Conservation (phyloP, 1,139 yeast species). For the Petasospora rhodanensis region DNA sequence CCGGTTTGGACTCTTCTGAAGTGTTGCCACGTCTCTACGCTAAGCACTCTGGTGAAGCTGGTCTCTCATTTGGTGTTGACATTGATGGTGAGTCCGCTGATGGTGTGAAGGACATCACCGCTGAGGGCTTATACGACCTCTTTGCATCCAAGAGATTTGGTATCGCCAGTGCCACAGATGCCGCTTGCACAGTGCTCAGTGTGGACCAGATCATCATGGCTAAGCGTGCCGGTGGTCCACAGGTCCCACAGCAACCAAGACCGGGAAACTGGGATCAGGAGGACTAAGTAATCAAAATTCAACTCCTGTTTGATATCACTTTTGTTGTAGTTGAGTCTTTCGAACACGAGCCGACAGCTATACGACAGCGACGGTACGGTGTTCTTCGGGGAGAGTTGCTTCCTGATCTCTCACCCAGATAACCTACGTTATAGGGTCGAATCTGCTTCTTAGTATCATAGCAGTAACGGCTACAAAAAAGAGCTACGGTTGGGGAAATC, state of each 20-base stretch:
- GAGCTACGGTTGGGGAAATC: too few relatives aligned
- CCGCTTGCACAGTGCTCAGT: conserved; percentile 84
- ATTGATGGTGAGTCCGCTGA: conserved; percentile 61
- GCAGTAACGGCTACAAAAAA: too few relatives aligned
- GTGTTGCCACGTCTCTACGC: conserved; percentile 84
- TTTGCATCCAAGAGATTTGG: conserved; percentile 81
- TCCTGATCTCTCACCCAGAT: too few relatives aligned
- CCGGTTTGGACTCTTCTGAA: conserved; percentile 89
- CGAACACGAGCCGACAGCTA: too few relatives aligned
- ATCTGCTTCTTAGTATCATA: too few relatives aligned
- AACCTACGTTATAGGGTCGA: too few relatives aligned
- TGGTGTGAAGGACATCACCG: conserved; percentile 68
- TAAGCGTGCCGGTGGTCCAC: conserved; percentile 90
- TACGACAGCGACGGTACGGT: too few relatives aligned
- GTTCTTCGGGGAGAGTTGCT: too few relatives aligned
- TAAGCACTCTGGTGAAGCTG: conserved; percentile 55
- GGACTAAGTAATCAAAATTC: conserved; percentile 42
- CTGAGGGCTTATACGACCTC: conserved; percentile 72
- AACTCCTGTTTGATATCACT: too few relatives aligned
- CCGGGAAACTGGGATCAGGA: conserved; percentile 98
- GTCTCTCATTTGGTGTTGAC: conserved; percentile 61
- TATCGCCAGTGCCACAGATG: conserved; percentile 90
- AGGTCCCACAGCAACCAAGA: conserved; percentile 75
- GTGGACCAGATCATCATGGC: conserved; percentile 94
- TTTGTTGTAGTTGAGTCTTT: too few relatives aligned